Conservation (phyloP, 768 basidiomycete species). For the Cantharellus anzutake region DNA sequence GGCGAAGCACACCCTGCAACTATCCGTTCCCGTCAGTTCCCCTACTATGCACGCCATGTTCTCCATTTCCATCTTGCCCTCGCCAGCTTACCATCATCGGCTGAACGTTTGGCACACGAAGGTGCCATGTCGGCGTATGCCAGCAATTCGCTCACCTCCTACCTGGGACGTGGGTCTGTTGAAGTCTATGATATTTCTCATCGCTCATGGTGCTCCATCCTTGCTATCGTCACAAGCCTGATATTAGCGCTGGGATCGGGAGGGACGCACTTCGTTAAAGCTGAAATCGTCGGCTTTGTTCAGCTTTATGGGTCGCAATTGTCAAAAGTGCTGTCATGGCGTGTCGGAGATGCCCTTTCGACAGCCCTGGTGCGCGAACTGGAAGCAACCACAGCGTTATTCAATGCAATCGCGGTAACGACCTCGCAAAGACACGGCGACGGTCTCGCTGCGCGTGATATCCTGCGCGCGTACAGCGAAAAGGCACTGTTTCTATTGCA, state of each 20-base stretch:
- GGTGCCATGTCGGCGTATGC: constrained; percentile 68
- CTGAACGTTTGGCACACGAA: constrained; percentile 71
- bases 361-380: constrained; percentile 65
- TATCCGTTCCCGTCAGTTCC: constrained; percentile 34
- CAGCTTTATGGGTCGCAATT: constrained; percentile 75
- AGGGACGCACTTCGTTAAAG: constrained; percentile 52
- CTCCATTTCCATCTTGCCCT: constrained; percentile 76
- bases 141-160: constrained; percentile 57
- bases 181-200: constrained; percentile 64
- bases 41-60: constrained; percentile 47
- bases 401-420: constrained; percentile 41
- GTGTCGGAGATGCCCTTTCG: constrained; percentile 57
- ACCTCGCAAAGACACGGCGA: constrained; percentile 20
- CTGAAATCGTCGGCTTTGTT: constrained; percentile 70
- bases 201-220: constrained; percentile 64
- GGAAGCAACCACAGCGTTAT: constrained; percentile 58
- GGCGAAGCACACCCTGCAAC: constrained; percentile 49
- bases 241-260: constrained; percentile 33
- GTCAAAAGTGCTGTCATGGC: constrained; percentile 60
- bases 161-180: constrained; percentile 58
- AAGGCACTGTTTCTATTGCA: constrained; percentile 60
- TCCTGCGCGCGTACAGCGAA: constrained; percentile 47
- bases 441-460: constrained; percentile 28
- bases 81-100: constrained; percentile 53
- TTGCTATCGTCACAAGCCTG: constrained; percentile 58